phyloP scores from a whole-genome alignment of 1,139 yeast species.

The Meyerozyma carpophila region DNA sequence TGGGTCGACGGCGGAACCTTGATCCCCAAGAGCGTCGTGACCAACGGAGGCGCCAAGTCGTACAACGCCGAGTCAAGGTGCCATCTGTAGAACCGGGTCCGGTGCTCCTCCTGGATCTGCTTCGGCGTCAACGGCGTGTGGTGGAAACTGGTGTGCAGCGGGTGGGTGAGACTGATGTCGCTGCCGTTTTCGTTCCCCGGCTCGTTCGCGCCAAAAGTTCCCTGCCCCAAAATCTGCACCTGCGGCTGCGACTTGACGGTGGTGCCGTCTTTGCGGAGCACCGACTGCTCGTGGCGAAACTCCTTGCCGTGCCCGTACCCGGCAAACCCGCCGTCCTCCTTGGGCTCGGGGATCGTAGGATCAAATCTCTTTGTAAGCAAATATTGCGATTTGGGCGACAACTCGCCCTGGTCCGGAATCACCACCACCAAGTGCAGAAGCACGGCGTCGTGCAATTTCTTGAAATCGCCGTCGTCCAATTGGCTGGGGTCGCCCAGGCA shows the following conservation, averaged over 20 bases:
- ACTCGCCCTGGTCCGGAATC: slow-evolving; percentile 61
- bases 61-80: slow-evolving; percentile 88
- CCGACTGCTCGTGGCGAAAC: slow-evolving; percentile 72
- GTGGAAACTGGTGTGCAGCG: slow-evolving; percentile 78
- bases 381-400: slow-evolving; percentile 71
- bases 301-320: slow-evolving; percentile 83
- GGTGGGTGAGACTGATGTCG: slow-evolving; percentile 62
- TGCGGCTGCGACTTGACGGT: slow-evolving; percentile 80
- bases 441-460: slow-evolving; percentile 56
- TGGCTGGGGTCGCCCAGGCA: slow-evolving; percentile 69
- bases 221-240: slow-evolving; percentile 85
- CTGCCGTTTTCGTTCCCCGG: slow-evolving; percentile 63
- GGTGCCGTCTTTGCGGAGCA: slow-evolving; percentile 72
- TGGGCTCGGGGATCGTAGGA: slow-evolving; percentile 55
- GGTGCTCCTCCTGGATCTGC: slow-evolving; percentile 52
- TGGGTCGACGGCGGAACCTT: slow-evolving; percentile 61
- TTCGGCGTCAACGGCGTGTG: slow-evolving; percentile 55
- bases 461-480: slow-evolving; percentile 60
- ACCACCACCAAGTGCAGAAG: slow-evolving; percentile 65
- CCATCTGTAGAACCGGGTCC: slow-evolving; percentile 86
- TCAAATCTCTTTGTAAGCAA: slow-evolving; percentile 70
- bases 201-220: slow-evolving; percentile 60
- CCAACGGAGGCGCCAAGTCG: slow-evolving; percentile 78
- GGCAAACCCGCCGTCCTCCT: slow-evolving; percentile 38
- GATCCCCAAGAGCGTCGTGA: slow-evolving; percentile 77